phyloP scores from a whole-genome alignment of 192 early-diverging fungal genomes.

The Coemansia sp. region DNA sequence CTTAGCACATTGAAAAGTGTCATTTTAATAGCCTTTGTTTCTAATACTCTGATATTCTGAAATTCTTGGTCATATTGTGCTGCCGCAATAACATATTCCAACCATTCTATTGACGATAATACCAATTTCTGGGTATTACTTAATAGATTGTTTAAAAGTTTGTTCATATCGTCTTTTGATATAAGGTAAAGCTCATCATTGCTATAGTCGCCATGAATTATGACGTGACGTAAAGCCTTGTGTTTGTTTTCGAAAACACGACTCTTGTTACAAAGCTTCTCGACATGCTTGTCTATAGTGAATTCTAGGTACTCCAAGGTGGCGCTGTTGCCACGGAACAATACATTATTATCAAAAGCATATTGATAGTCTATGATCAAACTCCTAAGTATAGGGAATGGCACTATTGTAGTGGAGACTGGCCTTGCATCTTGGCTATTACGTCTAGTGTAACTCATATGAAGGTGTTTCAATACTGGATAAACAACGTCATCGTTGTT shows the following conservation, averaged over 20 bases:
- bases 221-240: not conserved
- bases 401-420: not conserved
- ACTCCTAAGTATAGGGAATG: not conserved
- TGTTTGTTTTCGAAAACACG: not conserved
- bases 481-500: not conserved
- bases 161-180: not conserved
- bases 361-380: not conserved
- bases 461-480: not conserved
- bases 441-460: not conserved
- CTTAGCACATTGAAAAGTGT: not conserved
- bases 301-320: not conserved
- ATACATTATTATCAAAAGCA: slow-evolving; percentile 3
- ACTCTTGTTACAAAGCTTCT: not conserved
- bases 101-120: not conserved
- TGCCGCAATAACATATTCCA: not conserved
- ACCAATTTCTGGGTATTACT: not conserved
- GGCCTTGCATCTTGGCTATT: not conserved
- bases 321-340: slow-evolving; percentile 7
- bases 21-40: not conserved
- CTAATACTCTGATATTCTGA: not conserved
- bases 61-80: not conserved
- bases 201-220: not conserved
- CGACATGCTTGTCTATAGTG: not conserved
- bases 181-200: no score
- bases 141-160: not conserved